Base-by-base conservation (phyloP, 2,329 filamentous ascomycete genomes). In the Colletotrichum destructivum region DNA sequence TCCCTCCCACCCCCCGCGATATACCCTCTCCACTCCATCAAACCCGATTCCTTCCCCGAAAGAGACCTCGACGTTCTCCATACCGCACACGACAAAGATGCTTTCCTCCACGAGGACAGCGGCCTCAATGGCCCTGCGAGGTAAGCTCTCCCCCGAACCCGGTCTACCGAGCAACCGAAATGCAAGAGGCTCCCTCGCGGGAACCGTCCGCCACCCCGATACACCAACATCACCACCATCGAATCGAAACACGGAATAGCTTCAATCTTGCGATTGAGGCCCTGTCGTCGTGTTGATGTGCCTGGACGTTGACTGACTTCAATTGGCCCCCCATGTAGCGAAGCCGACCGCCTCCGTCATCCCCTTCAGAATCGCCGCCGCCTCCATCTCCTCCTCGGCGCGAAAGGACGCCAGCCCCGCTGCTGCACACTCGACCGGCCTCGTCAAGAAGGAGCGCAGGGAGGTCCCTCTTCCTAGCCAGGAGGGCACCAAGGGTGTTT, bases 381-480 rank as follows among this genome's bases (percentile, higher is more conserved):
- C 90, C 76, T 87, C 89, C 76, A 88, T 94, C 77, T 92, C 92
- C 62, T 90, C 88, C 74, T 90, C 90, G 60, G 85, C 89, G 71
- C 88, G 89, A 78, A 92, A 89, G 76, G 85, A 90, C 79, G 92
- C 92, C 74, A 87, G 87, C 63, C 84, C 87, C 73, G 78, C 89
- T 68, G 83, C 87, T 73, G 84, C 88, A 77, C 85, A 89, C 79
- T 85, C 85, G 71, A 85, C 87, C 71, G 60, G 84, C 89, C 52
- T 80, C 79, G 77, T 91, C 79, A 81, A 87, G 84, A 79, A 86
- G 83, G 80, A 85, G 77, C 89, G 91, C 77, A 89, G 88, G 80
- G 92, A 96, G 84, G 93, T 96, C 69, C 91, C 90, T 74, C 87
- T 96, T 72, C 86, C 92, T 75, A 95, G 92, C 82, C 91, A 97